Conservation (phyloP, 2,329 filamentous ascomycete genomes). For the Bertia moriformis region DNA sequence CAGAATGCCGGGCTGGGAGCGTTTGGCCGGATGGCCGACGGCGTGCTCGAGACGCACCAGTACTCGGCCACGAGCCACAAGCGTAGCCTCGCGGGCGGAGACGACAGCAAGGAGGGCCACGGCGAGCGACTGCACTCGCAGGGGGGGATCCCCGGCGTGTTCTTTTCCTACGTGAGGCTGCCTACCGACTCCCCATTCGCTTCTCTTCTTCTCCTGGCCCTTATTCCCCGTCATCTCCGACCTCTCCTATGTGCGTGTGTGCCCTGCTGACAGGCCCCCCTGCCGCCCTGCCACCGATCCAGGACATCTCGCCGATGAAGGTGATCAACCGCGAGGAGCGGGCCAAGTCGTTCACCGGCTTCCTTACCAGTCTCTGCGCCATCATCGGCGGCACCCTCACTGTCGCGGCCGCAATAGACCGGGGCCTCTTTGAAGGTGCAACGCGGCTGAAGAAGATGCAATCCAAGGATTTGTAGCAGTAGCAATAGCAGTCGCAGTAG, state of each 20-base stretch:
- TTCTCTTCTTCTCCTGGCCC: no score
- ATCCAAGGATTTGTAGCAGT: slow-evolving; percentile 38
- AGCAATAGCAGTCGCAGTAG: no score
- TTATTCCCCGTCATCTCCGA: neutral
- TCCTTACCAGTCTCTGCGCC: slow-evolving; percentile 85
- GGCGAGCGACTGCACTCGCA: slow-evolving; percentile 79
- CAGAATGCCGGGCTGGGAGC: slow-evolving; percentile 50
- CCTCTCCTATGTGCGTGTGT: slow-evolving; percentile 2
- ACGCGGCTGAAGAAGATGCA: slow-evolving; percentile 77
- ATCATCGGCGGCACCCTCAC: slow-evolving; percentile 90
- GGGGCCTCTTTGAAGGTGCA: slow-evolving; percentile 78
- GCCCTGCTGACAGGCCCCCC: no score
- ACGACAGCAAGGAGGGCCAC: slow-evolving; percentile 75
- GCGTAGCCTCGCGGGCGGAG: slow-evolving; percentile 69
- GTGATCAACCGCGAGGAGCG: slow-evolving; percentile 91
- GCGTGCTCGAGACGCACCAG: slow-evolving; percentile 92
- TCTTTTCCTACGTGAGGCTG: slow-evolving; percentile 86
- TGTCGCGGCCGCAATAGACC: slow-evolving; percentile 87
- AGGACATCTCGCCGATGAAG: slow-evolving; percentile 99
- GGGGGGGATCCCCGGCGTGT: slow-evolving; percentile 90
- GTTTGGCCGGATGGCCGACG: slow-evolving; percentile 51
- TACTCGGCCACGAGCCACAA: slow-evolving; percentile 98
- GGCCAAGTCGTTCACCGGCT: slow-evolving; percentile 77
- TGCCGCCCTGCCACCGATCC: neutral
- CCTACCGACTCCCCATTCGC: neutral